phyloP scores from a whole-genome alignment of 2,329 filamentous ascomycete species.

The Lizonia empirigonia region DNA sequence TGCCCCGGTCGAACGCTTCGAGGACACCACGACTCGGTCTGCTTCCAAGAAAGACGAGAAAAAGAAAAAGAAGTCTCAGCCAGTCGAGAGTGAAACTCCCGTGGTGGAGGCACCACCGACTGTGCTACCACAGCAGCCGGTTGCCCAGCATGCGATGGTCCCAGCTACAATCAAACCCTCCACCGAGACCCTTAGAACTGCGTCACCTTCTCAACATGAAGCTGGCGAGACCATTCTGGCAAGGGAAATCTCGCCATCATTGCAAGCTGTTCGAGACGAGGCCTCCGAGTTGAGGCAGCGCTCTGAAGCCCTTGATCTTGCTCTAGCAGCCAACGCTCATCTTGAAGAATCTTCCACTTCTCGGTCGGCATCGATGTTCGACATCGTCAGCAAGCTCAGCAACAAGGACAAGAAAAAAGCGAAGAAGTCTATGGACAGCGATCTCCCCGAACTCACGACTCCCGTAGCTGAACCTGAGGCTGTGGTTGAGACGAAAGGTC shows the following conservation, averaged over 20 bases:
- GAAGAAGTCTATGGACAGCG: slow-evolving; percentile 28
- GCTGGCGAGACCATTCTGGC: background rate
- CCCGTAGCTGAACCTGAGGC: slow-evolving; percentile 25
- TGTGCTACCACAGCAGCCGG: slow-evolving; percentile 1
- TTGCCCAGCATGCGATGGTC: background rate
- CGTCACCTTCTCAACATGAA: slow-evolving; percentile 1
- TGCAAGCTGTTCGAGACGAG: slow-evolving; percentile 36
- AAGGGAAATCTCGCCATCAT: slow-evolving; percentile 30
- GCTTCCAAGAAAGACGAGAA: slow-evolving; percentile 38
- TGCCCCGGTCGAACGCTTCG: slow-evolving; percentile 1
- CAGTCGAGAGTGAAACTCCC: slow-evolving; percentile 3
- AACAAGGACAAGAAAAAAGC: slow-evolving; percentile 40
- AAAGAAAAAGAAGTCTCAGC: slow-evolving; percentile 32
- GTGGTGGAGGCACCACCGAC: slow-evolving; percentile 5
- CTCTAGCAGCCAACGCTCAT: slow-evolving; percentile 19
- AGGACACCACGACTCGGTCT: slow-evolving; percentile 20
- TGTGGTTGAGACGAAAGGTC: slow-evolving; percentile 30
- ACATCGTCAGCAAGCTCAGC: slow-evolving; percentile 34
- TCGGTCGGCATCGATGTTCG: slow-evolving; percentile 31
- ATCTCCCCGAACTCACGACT: slow-evolving; percentile 28
- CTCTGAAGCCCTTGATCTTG: slow-evolving; percentile 33
- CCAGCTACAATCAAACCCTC: background rate
- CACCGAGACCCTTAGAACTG: slow-evolving; percentile 2
- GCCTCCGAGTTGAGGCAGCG: slow-evolving; percentile 34
- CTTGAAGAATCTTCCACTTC: slow-evolving; percentile 19